Percentiles rank a stretch among this genome's conserved stretches.
phyloP scores from a whole-genome alignment of 1,284 basidiomycete species.

The Cutaneotrichosporon sp. region DNA sequence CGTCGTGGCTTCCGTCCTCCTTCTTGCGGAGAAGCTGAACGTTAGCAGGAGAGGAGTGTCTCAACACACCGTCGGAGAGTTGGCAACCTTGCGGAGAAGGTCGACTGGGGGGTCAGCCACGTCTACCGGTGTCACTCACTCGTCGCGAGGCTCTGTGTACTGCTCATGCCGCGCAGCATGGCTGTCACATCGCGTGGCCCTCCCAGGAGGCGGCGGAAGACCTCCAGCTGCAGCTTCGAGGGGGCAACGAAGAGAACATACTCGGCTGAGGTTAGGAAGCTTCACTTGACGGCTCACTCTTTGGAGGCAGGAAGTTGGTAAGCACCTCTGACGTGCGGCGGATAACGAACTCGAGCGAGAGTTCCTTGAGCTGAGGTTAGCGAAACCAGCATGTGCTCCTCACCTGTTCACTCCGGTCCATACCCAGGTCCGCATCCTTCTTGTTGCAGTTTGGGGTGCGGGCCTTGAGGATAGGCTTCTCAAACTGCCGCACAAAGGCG shows the following conservation, averaged over 20 bases:
- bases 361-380: slow-evolving; percentile 64
- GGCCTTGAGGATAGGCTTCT: slow-evolving; percentile 84
- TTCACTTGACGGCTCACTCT: slow-evolving; percentile 61
- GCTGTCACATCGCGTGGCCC: slow-evolving; percentile 61
- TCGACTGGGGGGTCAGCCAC: slow-evolving; percentile 35
- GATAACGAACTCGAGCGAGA: slow-evolving; percentile 85
- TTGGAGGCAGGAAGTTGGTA: slow-evolving; percentile 83
- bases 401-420: slow-evolving; percentile 71
- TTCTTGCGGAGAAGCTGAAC: slow-evolving; percentile 67
- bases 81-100: slow-evolving; percentile 82
- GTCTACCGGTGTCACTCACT: slow-evolving; percentile 58
- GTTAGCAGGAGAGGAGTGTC: slow-evolving; percentile 7
- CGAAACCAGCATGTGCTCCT: slow-evolving; percentile 17
- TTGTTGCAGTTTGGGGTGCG: slow-evolving; percentile 72
- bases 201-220: slow-evolving; percentile 64
- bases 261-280: slow-evolving; percentile 65
- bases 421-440: slow-evolving; percentile 74
- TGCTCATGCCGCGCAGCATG: slow-evolving; percentile 67
- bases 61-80: slow-evolving; percentile 69
- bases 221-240: slow-evolving; percentile 73
- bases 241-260: slow-evolving; percentile 90
- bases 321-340: slow-evolving; percentile 82
- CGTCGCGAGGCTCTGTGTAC: slow-evolving; percentile 77
- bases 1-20: slow-evolving; percentile 55
- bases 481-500: slow-evolving; percentile 77